Evolutionary conservation across 192 early-diverging fungal genomes (phyloP), one percentile per base, ranked within the genome.

Genomic region (Coemansia sp.): DNA sequence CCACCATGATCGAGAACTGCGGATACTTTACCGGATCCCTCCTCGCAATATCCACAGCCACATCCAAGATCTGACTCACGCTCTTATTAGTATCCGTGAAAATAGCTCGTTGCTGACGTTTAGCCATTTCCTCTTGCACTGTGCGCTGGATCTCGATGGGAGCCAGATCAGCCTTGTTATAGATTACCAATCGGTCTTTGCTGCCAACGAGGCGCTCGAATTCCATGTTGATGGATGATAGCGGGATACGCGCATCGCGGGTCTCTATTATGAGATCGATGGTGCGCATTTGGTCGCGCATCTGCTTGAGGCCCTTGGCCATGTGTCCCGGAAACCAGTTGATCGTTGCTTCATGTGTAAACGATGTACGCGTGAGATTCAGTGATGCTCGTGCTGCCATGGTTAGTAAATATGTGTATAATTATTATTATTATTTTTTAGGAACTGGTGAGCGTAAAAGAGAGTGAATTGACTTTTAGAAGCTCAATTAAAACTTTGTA

Each of bases 121-220:
- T 69, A 0, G 73, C 63, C 31, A 78, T 65, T 5, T 70, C 70
- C 38, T 81, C 69, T n/a, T 64, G 57, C 32, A 82, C 64, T 0
- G 29, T 31, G 17, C n/a, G 7, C 48, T 82, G 75, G 23, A 84
- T 85, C n/a, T 67, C 60, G 7, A 85, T 79, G 58, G 92, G 89
- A 0, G 95, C 93, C 32, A 99, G 80, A 78, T 99, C 97, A 27
- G 82, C 75, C 80, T 97, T 99, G 86, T 97, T 99, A 85, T 95
- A 96, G 8, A 97, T 89, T 19, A 99, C 86, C 3, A 97, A 72
- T 7, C 93, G 84, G 12, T 89, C 84, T 60, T 92, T 87, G 37
- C 70, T 62, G 19, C 88, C 88, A 32, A 89, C 78, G 19, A 91
- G 80, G 32, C 85, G 70, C 86, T 92, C 87, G 70, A 96, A 91